Percentiles rank a stretch among this genome's conserved stretches.
Evolutionary conservation across 805 yeast species (phyloP).

Genomic region (Lachancea thermotolerans): DNA sequence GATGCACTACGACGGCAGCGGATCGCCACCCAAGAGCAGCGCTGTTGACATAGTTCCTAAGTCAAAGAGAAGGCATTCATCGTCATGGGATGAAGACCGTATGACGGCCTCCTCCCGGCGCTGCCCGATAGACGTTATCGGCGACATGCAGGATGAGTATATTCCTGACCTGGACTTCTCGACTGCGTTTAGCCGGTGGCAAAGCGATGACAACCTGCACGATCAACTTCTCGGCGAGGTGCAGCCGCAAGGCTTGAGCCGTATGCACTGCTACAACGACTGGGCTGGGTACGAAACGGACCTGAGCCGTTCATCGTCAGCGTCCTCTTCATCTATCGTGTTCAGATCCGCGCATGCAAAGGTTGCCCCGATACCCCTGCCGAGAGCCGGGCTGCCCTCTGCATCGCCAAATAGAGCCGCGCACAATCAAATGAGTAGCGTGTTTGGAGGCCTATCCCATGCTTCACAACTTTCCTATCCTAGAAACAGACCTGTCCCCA

Average conservation of each 20-base stretch:
- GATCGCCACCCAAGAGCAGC: neutral
- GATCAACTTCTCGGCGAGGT: neutral
- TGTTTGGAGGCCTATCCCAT: neutral
- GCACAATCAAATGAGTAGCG: neutral
- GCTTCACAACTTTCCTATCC: neutral
- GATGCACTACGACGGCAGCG: constrained; percentile 8
- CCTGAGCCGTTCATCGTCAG: constrained; percentile 3
- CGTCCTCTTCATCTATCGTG: constrained; percentile 4
- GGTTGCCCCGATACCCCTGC: constrained; percentile 11
- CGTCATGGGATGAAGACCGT: constrained; percentile 2
- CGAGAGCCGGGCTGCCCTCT: constrained; percentile 1
- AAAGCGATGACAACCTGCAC: constrained; percentile 15
- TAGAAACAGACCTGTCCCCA: neutral
- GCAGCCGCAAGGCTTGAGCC: neutral
- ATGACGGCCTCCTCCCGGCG: neutral
- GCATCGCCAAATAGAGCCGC: neutral
- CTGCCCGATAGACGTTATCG: neutral
- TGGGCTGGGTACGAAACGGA: constrained; percentile 6
- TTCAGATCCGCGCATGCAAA: constrained; percentile 7
- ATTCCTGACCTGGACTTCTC: constrained; percentile 63
- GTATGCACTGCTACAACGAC: constrained; percentile 2
- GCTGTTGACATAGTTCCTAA: constrained; percentile 1
- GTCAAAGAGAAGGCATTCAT: constrained; percentile 6
- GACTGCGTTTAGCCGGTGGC: constrained; percentile 45
- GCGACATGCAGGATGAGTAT: constrained; percentile 68